Percentiles rank a stretch among this genome's conserved stretches.
These are phyloP conservation scores for Phalaenopsis aphrodite DNA, from an alignment of 106 monocot genomes.

Conservation along the genomic window DNA sequence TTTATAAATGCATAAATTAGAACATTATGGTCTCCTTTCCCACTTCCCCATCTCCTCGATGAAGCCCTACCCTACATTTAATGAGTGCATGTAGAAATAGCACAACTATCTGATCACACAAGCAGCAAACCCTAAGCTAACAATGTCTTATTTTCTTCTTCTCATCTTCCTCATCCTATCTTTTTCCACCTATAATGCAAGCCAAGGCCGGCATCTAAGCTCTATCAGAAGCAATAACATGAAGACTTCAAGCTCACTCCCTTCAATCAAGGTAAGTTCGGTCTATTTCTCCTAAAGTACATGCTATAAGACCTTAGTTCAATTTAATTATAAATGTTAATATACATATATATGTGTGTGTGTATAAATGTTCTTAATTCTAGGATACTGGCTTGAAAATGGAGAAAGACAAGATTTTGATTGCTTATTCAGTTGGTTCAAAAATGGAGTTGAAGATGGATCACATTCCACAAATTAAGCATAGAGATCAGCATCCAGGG, in stretches of 20 bases:
- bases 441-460: not conserved
- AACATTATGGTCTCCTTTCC: not conserved
- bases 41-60: not conserved
- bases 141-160: conserved; percentile 15
- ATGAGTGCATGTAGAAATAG: conserved; percentile 7
- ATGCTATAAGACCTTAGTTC: too few relatives aligned
- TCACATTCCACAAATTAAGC: not conserved
- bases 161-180: conserved; percentile 14
- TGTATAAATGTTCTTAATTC: not conserved
- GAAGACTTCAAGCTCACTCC: not conserved
- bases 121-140: not conserved
- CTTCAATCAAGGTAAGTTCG: conserved; percentile 17
- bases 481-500: conserved; percentile 1
- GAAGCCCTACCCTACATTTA: conserved; percentile 13
- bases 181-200: conserved; percentile 3
- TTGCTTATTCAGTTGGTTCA: not conserved
- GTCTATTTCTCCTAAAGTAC: not conserved
- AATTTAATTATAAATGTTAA: not conserved
- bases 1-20: not conserved
- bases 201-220: conserved; percentile 6
- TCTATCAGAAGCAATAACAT: not conserved
- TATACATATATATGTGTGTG: not conserved
- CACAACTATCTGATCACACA: not conserved
- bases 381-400: not conserved
- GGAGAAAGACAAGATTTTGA: not conserved